Percentiles rank a stretch among this genome's conserved stretches.
Evolutionary conservation across 1,139 yeast species (phyloP).

Genomic region (Maudiozyma humilis): DNA sequence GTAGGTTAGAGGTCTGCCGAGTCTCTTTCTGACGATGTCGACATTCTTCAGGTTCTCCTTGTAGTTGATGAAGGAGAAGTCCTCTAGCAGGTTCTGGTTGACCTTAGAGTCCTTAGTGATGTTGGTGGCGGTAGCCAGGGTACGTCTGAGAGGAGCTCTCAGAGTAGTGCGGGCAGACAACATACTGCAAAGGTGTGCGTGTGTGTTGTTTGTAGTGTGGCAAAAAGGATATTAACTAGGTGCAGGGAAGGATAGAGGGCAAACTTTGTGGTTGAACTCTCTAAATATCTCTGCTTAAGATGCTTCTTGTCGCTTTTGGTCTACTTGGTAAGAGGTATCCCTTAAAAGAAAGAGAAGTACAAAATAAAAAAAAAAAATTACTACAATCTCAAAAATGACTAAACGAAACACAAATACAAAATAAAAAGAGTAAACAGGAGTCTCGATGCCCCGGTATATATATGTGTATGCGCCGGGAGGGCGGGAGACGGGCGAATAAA

Average conservation of each 20-base stretch:
- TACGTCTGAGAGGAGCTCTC: slow-evolving; percentile 38
- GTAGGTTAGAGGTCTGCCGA: slow-evolving; percentile 81
- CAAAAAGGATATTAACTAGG: background rate
- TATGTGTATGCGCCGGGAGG: background rate
- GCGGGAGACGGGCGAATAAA: background rate
- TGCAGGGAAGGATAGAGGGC: background rate
- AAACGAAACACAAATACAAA: background rate
- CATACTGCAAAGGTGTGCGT: slow-evolving; percentile 19
- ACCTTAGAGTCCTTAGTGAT: slow-evolving; percentile 89
- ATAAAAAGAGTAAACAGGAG: too few relatives aligned
- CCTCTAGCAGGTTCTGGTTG: slow-evolving; percentile 83
- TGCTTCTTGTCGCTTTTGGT: background rate
- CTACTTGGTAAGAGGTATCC: background rate
- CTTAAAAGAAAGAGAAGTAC: background rate
- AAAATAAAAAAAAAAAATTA: too few relatives aligned
- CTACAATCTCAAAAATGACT: too few relatives aligned
- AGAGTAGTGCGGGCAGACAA: slow-evolving; percentile 35
- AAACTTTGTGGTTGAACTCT: background rate
- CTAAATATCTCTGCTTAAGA: background rate
- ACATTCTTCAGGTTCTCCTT: slow-evolving; percentile 69
- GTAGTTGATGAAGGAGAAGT: slow-evolving; percentile 71
- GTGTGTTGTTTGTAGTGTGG: background rate
- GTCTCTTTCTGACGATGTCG: slow-evolving; percentile 51
- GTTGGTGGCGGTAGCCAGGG: slow-evolving; percentile 58
- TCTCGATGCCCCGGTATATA: background rate